Evolutionary conservation across 805 yeast genomes (phyloP), one percentile per base, ranked within the genome.

Genomic region (Candida chauliodis): DNA sequence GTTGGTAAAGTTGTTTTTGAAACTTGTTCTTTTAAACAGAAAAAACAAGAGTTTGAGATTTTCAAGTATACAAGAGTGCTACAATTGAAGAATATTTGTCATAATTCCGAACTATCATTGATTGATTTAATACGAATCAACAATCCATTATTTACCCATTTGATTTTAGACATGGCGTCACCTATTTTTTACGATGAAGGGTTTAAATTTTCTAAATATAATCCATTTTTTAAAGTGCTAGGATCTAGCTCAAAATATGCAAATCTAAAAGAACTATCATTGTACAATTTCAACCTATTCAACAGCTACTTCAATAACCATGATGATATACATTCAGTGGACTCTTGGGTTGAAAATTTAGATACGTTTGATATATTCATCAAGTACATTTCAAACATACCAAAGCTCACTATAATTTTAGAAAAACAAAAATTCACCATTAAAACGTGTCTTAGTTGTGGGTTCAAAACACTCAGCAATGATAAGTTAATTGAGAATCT

Each of bases 101-200:
- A 73, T 21, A 68, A 68, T 21, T 63, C 56, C 23, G 81, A 76
- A 45, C 58, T 79, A 25, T 62, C 79, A 4, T 44, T 76, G 21
- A 70, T 74, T 34, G 77, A 73, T 48, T 74, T 75, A 45, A 46
- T 66, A 25, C 65, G 62, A 42, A 46, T 43, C 10, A 66, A 65
- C 43, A 52, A 53, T 20, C 58, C 60, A 4, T 47, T 50, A 1
- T 50, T 78, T 18, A 44, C 58, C 5, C 55, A 60, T 9, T 43
- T 79, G 16, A 56, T 63, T 8, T 53, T 79, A 10, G 84, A 78
- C 48, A 52, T 78, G 29, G 62, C 63, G 42, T 76, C 82, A 23
- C 58, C 57, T 18, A 65, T 77, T 10, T 78, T 68, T 39, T 43
- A 51, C 14, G 44, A 46, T 18, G 51, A 47, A 27, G 27, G 35